Evolutionary conservation across 805 yeast genomes (phyloP), one percentile per base, ranked within the genome.

Genomic region (Lipomyces chichibuensis): DNA sequence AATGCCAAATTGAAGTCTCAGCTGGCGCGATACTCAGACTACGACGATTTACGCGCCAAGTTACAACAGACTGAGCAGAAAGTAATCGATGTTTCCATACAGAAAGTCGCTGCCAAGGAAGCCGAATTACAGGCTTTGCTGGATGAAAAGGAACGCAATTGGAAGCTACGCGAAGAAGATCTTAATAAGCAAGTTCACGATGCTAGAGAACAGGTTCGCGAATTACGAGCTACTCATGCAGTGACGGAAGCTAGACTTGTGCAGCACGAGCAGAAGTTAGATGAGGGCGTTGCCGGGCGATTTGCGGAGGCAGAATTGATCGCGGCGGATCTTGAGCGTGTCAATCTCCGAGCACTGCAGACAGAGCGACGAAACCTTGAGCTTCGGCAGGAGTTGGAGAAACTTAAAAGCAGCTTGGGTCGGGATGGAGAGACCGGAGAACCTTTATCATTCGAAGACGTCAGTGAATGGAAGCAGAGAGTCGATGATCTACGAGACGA

Each of bases 311-410:
- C 88, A 39, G 91, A 88, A 65, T 80, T 89, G 51, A 81, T 90
- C n/a, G 83, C 88, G 1, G 84, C 91, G 66, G 97, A 93, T 72
- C 84, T 89, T 4, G 95, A 90, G 74, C 77, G 86, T 33, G 84
- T 90, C 56, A 90, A 90, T 72, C 79, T 85, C 62, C 83, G 95
- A 65, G 84, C 87, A 0, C 75, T 85, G 60, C 92, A 89, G 73
- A 83, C 92, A 63, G 96, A 92, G 75, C 84, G 84, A 69, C 82
- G 97, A 66, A 93, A 92, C 74, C 90, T 90, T 74, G 88, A 88
- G 60, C 80, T 92, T 63, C 84, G 91, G 66, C 81, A 86, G 20
- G 89, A 89, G 64, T 76, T 92, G 62, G 84, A 89, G 54, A 84
- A 84, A 51, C 65, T 72, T 17, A 76, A 74, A 61, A 67, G 74